A percentile compares a stretch with the other conserved stretches of the same genome.
phyloP scores from a whole-genome alignment of 176 grass and related monocot genomes.

The Calamus simplicifolius region DNA sequence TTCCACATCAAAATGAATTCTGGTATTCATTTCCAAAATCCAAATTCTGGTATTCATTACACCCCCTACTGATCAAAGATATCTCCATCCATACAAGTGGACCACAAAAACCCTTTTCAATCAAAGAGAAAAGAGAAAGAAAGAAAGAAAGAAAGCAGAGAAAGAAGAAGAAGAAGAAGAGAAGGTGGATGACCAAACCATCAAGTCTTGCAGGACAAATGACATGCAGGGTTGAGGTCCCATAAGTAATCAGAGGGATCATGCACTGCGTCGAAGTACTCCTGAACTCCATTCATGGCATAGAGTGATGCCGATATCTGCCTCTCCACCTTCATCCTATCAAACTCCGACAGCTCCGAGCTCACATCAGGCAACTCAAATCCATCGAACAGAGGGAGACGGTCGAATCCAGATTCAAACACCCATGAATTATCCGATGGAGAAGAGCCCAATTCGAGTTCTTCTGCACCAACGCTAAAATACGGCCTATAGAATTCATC shows the following conservation, averaged over 20 bases:
- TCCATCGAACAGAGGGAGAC: constrained; percentile 32
- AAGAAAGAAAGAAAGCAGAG: no score
- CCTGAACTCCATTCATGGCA: constrained; percentile 47
- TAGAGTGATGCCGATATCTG: constrained; percentile 69
- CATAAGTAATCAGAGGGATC: constrained; percentile 45
- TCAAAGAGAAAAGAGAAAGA: no score
- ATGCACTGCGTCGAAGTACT: constrained; percentile 20
- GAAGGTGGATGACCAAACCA: no score
- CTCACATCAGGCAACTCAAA: constrained; percentile 28
- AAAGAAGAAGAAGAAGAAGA: no score
- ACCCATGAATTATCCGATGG: constrained; percentile 18
- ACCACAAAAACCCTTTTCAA: no score
- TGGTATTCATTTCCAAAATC: no score
- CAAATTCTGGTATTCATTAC: no score
- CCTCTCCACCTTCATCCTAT: constrained; percentile 80
- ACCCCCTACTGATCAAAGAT: no score
- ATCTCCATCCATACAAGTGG: no score
- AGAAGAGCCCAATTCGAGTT: not conserved
- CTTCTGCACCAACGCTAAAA: constrained; percentile 13
- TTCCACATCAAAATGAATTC: no score
- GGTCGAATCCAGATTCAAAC: constrained; percentile 30
- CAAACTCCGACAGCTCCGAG: constrained; percentile 51
- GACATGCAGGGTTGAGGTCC: constrained; percentile 51
- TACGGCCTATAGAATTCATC: constrained; percentile 25
- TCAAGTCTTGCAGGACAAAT: constrained; percentile 35